Conservation (phyloP, 768 basidiomycete genomes). For the Lanmaoa pseudosensibilis region DNA sequence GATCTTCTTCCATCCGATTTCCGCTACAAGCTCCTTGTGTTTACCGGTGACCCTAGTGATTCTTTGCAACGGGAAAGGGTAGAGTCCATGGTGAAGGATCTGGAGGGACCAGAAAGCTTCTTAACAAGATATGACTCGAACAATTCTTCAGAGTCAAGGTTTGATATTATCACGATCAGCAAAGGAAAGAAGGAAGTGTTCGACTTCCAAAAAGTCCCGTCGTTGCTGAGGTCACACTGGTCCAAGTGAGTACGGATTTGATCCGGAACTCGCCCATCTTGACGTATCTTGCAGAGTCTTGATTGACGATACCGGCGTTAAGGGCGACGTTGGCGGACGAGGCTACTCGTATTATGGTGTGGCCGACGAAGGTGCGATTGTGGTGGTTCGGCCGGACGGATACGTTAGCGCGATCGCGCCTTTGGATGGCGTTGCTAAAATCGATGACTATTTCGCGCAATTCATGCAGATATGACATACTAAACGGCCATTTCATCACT, state of each 20-base stretch:
- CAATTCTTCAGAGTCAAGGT: conserved; percentile 29
- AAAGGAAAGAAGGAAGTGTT: conserved; percentile 34
- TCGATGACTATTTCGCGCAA: conserved; percentile 49
- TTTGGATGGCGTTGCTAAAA: conserved; percentile 36
- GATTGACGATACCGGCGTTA: conserved; percentile 54
- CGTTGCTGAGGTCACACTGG: conserved; percentile 40
- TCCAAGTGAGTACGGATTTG: conserved; percentile 34
- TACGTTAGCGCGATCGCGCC: conserved; percentile 60
- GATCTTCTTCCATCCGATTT: conserved; percentile 49
- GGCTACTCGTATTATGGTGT: conserved; percentile 58
- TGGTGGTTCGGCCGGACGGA: conserved; percentile 41
- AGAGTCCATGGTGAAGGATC: conserved; percentile 26
- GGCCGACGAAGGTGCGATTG: conserved; percentile 25
- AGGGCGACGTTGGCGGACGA: conserved; percentile 46
- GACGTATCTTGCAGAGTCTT: conserved; percentile 45
- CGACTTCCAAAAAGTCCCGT: conserved; percentile 33
- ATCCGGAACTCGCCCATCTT: background rate
- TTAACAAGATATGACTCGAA: conserved; percentile 24
- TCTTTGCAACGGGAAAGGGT: conserved; percentile 26
- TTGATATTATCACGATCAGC: conserved; percentile 31
- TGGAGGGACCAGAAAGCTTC: conserved; percentile 28
- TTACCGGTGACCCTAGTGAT: conserved; percentile 37
- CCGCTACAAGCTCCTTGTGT: conserved; percentile 50
- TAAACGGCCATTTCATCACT: background rate
- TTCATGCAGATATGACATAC: conserved; percentile 35